A percentile compares a stretch with the other conserved stretches of the same genome.
Evolutionary conservation across 2,329 filamentous ascomycete species (phyloP).

Genomic region (Penicillium sp.): DNA sequence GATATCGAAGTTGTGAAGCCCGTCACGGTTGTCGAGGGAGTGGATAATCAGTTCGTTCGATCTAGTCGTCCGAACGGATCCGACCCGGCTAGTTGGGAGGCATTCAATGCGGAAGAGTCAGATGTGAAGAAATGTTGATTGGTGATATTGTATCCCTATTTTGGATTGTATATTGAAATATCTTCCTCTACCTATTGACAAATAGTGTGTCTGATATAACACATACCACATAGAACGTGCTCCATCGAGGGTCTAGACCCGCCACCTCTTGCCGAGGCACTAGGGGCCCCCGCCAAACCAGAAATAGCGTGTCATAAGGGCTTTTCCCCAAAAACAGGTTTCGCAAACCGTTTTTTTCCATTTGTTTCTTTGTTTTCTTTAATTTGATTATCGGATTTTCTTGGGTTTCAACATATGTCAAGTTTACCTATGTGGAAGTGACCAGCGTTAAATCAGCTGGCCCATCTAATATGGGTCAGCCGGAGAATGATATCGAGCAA

Average conservation of each 20-base stretch:
- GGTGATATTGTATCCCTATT: too few species aligned
- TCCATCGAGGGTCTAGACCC: too few species aligned
- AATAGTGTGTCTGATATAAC: too few species aligned
- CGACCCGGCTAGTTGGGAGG: constrained; percentile 51
- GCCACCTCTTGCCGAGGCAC: neutral
- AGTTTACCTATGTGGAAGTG: neutral
- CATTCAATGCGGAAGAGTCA: constrained; percentile 27
- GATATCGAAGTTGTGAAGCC: constrained; percentile 51
- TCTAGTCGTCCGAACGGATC: constrained; percentile 54
- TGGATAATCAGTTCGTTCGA: constrained; percentile 50
- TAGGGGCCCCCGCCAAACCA: neutral
- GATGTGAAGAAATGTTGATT: constrained; percentile 30
- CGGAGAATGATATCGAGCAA: constrained; percentile 12
- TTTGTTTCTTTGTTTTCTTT: neutral
- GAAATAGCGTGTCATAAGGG: neutral
- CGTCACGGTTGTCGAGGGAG: constrained; percentile 48
- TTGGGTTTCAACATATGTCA: neutral
- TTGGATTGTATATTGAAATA: too few species aligned
- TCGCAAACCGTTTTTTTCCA: neutral
- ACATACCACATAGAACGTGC: too few species aligned
- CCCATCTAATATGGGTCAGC: constrained; percentile 9
- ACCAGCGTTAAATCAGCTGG: constrained; percentile 5
- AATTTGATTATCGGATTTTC: neutral
- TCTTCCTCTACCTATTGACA: too few species aligned
- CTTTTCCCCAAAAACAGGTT: neutral